These are phyloP conservation scores for Barbarea vulgaris DNA, from an alignment of 345 rosid genomes.

Conservation along the genomic window DNA sequence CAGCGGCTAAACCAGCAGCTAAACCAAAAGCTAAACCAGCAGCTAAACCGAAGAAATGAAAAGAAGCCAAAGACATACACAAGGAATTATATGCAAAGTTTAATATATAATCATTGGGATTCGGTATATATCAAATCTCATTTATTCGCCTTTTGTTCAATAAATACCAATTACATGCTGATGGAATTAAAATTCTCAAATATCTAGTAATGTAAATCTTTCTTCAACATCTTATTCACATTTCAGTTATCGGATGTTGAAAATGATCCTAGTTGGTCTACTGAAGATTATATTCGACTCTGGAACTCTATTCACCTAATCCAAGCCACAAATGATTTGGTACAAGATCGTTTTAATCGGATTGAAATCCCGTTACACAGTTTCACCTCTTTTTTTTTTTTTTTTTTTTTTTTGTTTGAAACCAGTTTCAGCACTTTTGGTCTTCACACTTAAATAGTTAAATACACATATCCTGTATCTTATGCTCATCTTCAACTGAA, in stretches of 20 bases:
- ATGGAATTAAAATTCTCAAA: not conserved
- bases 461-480: not conserved
- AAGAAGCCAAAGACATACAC: not conserved
- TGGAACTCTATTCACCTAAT: not conserved
- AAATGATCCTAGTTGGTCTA: not conserved
- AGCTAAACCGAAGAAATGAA: not conserved
- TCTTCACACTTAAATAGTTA: not conserved
- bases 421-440: no score
- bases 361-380: not conserved
- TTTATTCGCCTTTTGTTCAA: not conserved
- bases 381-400: not conserved
- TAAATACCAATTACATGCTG: not conserved
- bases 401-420: no score
- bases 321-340: not conserved
- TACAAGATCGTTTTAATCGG: not conserved
- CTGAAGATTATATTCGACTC: not conserved
- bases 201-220: slow-evolving; percentile 5
- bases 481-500: not conserved
- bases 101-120: not conserved
- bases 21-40: not conserved
- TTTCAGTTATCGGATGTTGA: not conserved
- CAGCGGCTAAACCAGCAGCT: not conserved
- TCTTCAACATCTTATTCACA: not conserved
- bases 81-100: not conserved
- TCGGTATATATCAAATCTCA: not conserved